Conservation (phyloP, 2,329 filamentous ascomycete genomes). For the Bipolaris sorokiniana region DNA sequence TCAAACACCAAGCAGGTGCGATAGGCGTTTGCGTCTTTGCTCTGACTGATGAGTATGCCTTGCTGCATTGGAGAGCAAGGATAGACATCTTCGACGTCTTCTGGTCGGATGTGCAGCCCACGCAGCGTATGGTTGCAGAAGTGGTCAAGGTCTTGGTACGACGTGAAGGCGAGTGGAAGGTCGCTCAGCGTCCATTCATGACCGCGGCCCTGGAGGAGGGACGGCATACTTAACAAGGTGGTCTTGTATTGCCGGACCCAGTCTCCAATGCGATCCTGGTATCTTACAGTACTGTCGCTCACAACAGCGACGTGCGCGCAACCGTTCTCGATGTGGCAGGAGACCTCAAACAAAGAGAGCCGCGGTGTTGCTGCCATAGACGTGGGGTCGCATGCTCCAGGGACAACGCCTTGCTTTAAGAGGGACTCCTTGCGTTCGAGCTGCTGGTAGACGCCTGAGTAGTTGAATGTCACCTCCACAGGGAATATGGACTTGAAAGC, state of each 20-base stretch:
- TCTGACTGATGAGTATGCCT: constrained; percentile 44
- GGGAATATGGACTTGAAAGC: constrained; percentile 51
- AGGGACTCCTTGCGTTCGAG: constrained; percentile 56
- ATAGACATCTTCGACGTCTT: constrained; percentile 57
- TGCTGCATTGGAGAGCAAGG: constrained; percentile 63
- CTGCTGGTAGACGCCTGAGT: constrained; percentile 56
- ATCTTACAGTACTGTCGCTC: constrained; percentile 23
- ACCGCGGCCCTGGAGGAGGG: constrained; percentile 2
- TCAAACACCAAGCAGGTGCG: background rate
- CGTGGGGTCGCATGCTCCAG: constrained; percentile 3
- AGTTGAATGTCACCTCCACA: constrained; percentile 64
- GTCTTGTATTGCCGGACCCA: constrained; percentile 23
- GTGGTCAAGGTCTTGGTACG: constrained; percentile 20
- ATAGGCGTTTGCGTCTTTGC: constrained; percentile 10
- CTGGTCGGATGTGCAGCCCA: constrained; percentile 6
- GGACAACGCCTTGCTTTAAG: constrained; percentile 10
- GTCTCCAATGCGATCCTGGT: background rate
- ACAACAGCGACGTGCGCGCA: constrained; percentile 18
- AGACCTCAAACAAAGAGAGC: constrained; percentile 29
- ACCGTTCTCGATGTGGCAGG: constrained; percentile 16
- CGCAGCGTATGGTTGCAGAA: constrained; percentile 11
- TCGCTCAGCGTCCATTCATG: constrained; percentile 24
- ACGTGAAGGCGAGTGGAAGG: constrained; percentile 21
- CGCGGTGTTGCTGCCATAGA: constrained; percentile 12
- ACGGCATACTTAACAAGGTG: constrained; percentile 6